phyloP scores from a whole-genome alignment of 108 stramenopile genomes.

The Conticribra guillardii region DNA sequence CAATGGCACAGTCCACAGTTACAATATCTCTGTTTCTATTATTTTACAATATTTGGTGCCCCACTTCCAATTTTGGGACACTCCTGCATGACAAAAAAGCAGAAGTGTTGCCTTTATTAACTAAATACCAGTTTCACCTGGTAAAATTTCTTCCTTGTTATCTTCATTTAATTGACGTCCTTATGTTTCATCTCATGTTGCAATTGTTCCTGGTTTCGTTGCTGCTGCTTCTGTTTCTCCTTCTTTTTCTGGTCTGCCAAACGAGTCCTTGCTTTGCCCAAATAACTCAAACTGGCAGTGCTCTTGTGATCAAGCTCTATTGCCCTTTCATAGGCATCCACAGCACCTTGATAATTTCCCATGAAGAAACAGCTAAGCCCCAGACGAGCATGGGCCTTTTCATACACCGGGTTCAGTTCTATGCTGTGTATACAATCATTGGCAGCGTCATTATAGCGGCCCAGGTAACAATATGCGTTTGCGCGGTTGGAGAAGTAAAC shows the following conservation, averaged over 20 bases:
- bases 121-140: neutral
- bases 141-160: neutral
- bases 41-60: too few relatives aligned
- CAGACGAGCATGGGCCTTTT: constrained; percentile 83
- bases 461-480: constrained; percentile 83
- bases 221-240: constrained; percentile 13
- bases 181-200: too few relatives aligned
- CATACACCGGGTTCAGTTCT: constrained; percentile 68
- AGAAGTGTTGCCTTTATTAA: too few relatives aligned
- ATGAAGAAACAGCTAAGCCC: constrained; percentile 80
- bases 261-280: constrained; percentile 70
- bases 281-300: constrained; percentile 74
- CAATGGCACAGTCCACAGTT: too few relatives aligned
- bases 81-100: too few relatives aligned
- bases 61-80: too few relatives aligned
- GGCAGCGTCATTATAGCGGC: constrained; percentile 78
- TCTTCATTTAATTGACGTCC: too few relatives aligned
- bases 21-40: too few relatives aligned
- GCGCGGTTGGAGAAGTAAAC: constrained; percentile 90
- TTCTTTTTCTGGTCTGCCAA: constrained; percentile 44
- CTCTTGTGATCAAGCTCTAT: constrained; percentile 77
- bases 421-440: constrained; percentile 67
- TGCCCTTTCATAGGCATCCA: constrained; percentile 71
- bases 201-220: too few relatives aligned
- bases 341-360: constrained; percentile 73